Evolutionary conservation across 2,329 filamentous ascomycete species (phyloP).

Genomic region (Elsinoe australis): DNA sequence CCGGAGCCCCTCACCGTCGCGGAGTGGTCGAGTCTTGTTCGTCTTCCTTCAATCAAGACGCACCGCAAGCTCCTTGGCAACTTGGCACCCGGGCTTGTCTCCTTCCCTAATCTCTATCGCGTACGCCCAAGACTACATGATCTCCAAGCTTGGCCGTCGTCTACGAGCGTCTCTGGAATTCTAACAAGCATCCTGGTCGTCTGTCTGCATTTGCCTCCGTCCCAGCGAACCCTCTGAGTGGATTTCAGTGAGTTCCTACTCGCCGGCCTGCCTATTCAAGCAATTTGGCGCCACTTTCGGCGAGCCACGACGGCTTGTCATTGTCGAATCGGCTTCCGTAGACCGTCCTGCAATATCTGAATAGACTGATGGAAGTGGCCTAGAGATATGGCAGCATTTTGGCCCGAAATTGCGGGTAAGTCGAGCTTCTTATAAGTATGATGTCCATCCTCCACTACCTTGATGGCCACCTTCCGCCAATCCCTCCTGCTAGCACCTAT

Average conservation of each 20-base stretch:
- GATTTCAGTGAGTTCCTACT: neutral
- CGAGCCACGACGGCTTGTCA: neutral
- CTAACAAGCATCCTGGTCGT: slow-evolving; percentile 1
- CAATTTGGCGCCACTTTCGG: neutral
- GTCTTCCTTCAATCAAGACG: slow-evolving; percentile 10
- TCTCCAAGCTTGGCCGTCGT: slow-evolving; percentile 5
- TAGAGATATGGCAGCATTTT: slow-evolving; percentile 5
- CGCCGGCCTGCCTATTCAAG: slow-evolving; percentile 15
- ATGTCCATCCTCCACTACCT: slow-evolving; percentile 11
- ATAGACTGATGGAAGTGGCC: neutral
- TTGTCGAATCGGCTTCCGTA: slow-evolving; percentile 14
- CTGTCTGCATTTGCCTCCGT: neutral
- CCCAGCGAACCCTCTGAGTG: neutral
- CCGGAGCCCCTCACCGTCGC: slow-evolving; percentile 7
- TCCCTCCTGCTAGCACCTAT: neutral
- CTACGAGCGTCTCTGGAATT: neutral
- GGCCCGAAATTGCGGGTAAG: slow-evolving; percentile 11
- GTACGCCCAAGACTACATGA: neutral
- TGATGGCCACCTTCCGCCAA: slow-evolving; percentile 14
- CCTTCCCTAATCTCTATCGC: slow-evolving; percentile 6
- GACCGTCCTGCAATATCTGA: slow-evolving; percentile 10
- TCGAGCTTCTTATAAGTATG: slow-evolving; percentile 13
- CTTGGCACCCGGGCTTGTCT: slow-evolving; percentile 14
- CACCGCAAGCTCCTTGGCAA: slow-evolving; percentile 2
- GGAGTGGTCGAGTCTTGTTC: slow-evolving; percentile 8